Evolutionary conservation across 1,139 yeast species (phyloP).

Genomic region (Protomyces gravidus): DNA sequence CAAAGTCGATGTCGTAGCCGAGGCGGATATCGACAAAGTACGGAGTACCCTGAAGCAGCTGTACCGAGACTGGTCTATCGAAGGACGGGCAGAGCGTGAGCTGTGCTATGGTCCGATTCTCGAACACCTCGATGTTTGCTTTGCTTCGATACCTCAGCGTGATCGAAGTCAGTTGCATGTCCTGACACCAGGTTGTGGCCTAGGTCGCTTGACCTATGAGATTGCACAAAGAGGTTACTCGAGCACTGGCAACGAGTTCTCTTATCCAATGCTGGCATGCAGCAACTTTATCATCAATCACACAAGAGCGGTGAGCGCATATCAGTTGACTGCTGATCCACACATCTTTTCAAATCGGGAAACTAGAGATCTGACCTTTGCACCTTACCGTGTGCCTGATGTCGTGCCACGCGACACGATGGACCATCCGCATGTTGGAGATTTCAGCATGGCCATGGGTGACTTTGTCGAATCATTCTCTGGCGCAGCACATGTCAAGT

Average conservation of each 20-base stretch:
- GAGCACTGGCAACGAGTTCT: conserved; percentile 81
- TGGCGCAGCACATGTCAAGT: conserved; percentile 10
- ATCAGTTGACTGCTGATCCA: conserved; percentile 62
- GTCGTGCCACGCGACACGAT: conserved; percentile 36
- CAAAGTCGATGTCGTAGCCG: background rate
- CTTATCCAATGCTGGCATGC: conserved; percentile 71
- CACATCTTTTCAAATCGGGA: conserved; percentile 71
- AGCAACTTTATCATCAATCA: conserved; percentile 62
- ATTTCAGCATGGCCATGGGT: conserved; percentile 74
- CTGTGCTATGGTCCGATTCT: conserved; percentile 49
- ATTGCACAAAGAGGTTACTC: conserved; percentile 55
- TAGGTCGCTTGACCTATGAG: conserved; percentile 74
- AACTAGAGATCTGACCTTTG: conserved; percentile 50
- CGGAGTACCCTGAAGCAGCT: conserved; percentile 60
- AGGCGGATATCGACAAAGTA: conserved; percentile 53
- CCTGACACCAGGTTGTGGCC: conserved; percentile 78
- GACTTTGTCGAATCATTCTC: conserved; percentile 76
- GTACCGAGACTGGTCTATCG: conserved; percentile 61
- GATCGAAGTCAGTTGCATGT: conserved; percentile 43
- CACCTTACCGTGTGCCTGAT: conserved; percentile 49
- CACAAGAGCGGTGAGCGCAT: conserved; percentile 52
- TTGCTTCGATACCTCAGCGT: conserved; percentile 43
- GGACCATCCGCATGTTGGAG: conserved; percentile 1
- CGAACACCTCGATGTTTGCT: conserved; percentile 45
- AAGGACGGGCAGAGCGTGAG: conserved; percentile 32